Conservation (phyloP, 164 flowering plant species). For the Liquidambar formosana region DNA sequence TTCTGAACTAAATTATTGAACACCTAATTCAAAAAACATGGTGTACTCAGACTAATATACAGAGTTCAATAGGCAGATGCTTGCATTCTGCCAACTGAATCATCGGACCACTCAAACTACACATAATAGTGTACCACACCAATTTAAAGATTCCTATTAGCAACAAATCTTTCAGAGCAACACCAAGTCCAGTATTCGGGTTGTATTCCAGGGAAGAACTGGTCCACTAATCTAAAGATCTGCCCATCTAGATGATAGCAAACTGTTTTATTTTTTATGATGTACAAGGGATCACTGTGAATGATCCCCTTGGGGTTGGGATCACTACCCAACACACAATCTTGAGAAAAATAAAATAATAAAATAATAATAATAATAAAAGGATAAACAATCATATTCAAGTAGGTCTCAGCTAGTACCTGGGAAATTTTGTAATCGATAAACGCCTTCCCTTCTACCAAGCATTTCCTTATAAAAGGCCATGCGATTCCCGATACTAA, state of each 20-base stretch:
- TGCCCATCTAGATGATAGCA: background rate
- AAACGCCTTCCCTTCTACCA: constrained; percentile 73
- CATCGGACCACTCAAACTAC: no score
- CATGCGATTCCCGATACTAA: constrained; percentile 58
- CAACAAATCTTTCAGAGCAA: no score
- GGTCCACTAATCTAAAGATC: background rate
- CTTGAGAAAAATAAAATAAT: no score
- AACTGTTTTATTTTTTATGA: background rate
- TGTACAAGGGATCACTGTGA: background rate
- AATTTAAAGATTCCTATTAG: no score
- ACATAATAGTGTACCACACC: no score
- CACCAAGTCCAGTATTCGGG: no score
- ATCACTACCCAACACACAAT: no score
- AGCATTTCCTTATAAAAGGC: constrained; percentile 64
- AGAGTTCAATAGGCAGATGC: background rate
- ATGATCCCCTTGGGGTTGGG: background rate
- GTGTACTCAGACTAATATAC: background rate
- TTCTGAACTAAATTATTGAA: background rate
- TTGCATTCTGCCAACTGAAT: background rate
- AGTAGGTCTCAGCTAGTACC: constrained; percentile 40
- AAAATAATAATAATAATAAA: background rate
- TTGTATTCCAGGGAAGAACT: background rate
- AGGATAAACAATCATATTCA: background rate
- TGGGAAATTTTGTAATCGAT: constrained; percentile 58
- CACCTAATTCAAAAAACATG: background rate